A percentile compares a stretch with the other conserved stretches of the same genome.
phyloP scores from a whole-genome alignment of 805 yeast species.

The Brettanomyces nanus region DNA sequence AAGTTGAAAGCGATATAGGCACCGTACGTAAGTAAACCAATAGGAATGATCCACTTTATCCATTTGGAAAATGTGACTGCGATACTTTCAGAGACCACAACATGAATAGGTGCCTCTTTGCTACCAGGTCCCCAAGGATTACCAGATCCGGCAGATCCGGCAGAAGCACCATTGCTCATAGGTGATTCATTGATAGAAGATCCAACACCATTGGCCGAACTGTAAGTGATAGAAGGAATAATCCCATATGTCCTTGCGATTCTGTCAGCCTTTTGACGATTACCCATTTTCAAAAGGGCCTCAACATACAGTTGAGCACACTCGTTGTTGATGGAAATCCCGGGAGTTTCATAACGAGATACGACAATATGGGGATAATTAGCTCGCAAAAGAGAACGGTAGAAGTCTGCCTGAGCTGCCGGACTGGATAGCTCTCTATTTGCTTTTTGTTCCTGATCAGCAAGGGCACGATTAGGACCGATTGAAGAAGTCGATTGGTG shows the following conservation, averaged over 20 bases:
- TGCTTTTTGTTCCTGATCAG: constrained; percentile 76
- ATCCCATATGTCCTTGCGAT: constrained; percentile 39
- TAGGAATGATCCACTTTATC: constrained; percentile 81
- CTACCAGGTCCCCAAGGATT: constrained; percentile 39
- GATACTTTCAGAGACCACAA: constrained; percentile 81
- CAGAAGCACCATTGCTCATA: not conserved
- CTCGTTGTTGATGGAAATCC: constrained; percentile 76
- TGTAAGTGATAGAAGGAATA: constrained; percentile 5
- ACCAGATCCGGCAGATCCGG: not conserved
- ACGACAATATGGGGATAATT: constrained; percentile 95
- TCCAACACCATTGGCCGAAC: constrained; percentile 5
- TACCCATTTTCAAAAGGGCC: constrained; percentile 74
- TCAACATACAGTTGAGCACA: constrained; percentile 73
- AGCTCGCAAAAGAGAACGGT: constrained; percentile 60
- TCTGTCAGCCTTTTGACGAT: constrained; percentile 67
- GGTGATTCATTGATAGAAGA: too few species aligned
- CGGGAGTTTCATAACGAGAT: constrained; percentile 89
- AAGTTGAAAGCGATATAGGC: constrained; percentile 72
- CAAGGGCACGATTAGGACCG: constrained; percentile 25
- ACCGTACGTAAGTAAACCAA: constrained; percentile 74
- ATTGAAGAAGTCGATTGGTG: too few species aligned
- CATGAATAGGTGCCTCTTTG: constrained; percentile 81
- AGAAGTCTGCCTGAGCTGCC: constrained; percentile 72
- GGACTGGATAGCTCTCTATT: constrained; percentile 67
- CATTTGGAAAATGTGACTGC: constrained; percentile 73